Conservation (phyloP, 805 yeast species). For the Spathaspora hagerdaliae region DNA sequence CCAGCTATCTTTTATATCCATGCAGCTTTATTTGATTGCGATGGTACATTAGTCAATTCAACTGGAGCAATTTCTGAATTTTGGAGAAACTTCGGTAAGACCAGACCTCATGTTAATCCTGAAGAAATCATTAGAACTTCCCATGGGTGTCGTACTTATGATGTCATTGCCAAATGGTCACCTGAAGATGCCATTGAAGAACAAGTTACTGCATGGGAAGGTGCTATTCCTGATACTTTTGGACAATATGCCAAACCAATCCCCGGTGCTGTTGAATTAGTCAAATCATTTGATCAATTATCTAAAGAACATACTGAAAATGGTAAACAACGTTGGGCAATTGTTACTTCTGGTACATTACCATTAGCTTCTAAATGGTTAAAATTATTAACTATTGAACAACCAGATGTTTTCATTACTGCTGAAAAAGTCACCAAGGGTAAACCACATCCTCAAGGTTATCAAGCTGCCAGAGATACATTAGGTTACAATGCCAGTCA, state of each 20-base stretch:
- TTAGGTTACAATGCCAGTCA: slow-evolving; percentile 35
- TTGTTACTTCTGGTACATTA: slow-evolving; percentile 80
- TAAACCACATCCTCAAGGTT: slow-evolving; percentile 86
- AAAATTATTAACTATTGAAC: slow-evolving; percentile 50
- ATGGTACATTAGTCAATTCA: slow-evolving; percentile 82
- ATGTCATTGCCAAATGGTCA: slow-evolving; percentile 68
- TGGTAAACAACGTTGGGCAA: slow-evolving; percentile 66
- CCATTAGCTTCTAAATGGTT: slow-evolving; percentile 80
- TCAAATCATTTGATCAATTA: slow-evolving; percentile 46
- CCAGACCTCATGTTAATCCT: slow-evolving; percentile 64
- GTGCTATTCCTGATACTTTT: slow-evolving; percentile 64
- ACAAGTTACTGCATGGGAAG: slow-evolving; percentile 64
- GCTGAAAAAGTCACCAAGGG: slow-evolving; percentile 78
- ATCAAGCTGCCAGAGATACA: slow-evolving; percentile 52
- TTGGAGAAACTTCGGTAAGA: slow-evolving; percentile 71
- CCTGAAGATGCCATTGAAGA: slow-evolving; percentile 69
- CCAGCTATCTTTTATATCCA: slow-evolving; percentile 41
- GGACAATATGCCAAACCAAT: slow-evolving; percentile 73
- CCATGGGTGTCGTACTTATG: slow-evolving; percentile 83
- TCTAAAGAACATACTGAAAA: slow-evolving; percentile 42
- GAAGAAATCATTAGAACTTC: slow-evolving; percentile 67
- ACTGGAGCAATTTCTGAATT: slow-evolving; percentile 78
- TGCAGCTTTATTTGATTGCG: slow-evolving; percentile 72
- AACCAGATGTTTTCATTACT: slow-evolving; percentile 75
- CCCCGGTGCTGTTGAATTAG: slow-evolving; percentile 68